Evolutionary conservation across 805 yeast species (phyloP).

Genomic region (Spencermartinsiella europaea): DNA sequence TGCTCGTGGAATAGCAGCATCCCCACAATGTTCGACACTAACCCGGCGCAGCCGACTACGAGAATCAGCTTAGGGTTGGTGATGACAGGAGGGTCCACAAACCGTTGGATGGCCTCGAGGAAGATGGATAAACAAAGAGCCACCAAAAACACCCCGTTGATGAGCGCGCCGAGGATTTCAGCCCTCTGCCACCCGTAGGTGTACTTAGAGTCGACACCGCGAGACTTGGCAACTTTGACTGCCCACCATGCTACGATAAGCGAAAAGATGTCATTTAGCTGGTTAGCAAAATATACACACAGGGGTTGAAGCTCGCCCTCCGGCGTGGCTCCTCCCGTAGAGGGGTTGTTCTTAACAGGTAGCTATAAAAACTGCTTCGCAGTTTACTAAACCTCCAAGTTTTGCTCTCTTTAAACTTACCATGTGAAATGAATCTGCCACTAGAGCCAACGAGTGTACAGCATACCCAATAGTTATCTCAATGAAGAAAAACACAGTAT

Average conservation of each 20-base stretch:
- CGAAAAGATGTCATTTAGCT: constrained; percentile 83
- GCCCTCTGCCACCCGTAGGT: constrained; percentile 99
- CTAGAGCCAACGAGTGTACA: constrained; percentile 88
- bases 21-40: constrained; percentile 77
- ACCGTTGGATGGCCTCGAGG: constrained; percentile 88
- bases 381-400: neutral
- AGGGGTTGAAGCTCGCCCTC: too few relatives aligned
- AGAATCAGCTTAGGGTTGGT: constrained; percentile 78
- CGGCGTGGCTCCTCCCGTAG: too few relatives aligned
- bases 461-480: constrained; percentile 85
- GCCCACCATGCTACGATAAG: constrained; percentile 94
- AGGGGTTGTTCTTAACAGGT: too few relatives aligned
- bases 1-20: constrained; percentile 85
- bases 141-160: constrained; percentile 86
- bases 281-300: too few relatives aligned
- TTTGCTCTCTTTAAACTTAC: too few relatives aligned
- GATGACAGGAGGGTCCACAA: constrained; percentile 73
- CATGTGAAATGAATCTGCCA: constrained; percentile 98
- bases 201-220: constrained; percentile 78
- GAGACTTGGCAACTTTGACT: constrained; percentile 77
- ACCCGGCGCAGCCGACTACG: constrained; percentile 77
- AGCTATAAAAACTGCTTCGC: neutral
- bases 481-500: constrained; percentile 75
- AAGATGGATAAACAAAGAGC: constrained; percentile 90
- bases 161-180: constrained; percentile 89